Conservation (phyloP, 768 basidiomycete species). For the Leccinum ochraceum region DNA sequence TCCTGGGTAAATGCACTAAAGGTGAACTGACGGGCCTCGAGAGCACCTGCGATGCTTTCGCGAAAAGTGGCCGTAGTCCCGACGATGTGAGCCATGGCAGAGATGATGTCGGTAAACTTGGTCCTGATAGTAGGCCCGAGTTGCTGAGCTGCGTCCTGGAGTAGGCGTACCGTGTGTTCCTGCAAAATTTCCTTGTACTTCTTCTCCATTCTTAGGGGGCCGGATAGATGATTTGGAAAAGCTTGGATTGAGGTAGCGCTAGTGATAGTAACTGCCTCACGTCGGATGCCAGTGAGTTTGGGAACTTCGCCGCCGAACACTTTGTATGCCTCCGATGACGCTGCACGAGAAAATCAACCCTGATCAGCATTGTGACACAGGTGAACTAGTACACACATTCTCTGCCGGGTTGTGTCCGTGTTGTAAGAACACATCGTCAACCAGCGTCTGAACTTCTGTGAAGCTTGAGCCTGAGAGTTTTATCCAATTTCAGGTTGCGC, state of each 20-base stretch:
- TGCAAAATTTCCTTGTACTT: constrained; percentile 4
- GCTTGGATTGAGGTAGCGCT: neutral
- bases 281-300: too few species aligned
- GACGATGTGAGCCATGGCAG: constrained; percentile 10
- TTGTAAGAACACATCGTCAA: too few species aligned
- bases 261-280: too few species aligned
- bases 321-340: too few species aligned
- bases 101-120: constrained; percentile 9
- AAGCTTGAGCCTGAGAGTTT: too few species aligned
- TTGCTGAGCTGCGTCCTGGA: neutral
- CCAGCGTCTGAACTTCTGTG: too few species aligned
- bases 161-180: constrained; percentile 6
- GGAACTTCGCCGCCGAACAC: too few species aligned
- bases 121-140: constrained; percentile 6
- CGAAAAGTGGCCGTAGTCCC: constrained; percentile 14
- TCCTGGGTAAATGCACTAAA: constrained; percentile 9
- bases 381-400: too few species aligned
- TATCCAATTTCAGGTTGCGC: too few species aligned
- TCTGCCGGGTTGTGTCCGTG: too few species aligned
- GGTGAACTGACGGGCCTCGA: constrained; percentile 7
- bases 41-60: constrained; percentile 1
- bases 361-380: too few species aligned
- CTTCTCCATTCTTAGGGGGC: constrained; percentile 13
- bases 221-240: constrained; percentile 1
- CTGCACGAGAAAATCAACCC: too few species aligned